These are phyloP conservation scores for Talaromyces liani DNA, from an alignment of 495 filamentous ascomycete species.

Conservation along the genomic window DNA sequence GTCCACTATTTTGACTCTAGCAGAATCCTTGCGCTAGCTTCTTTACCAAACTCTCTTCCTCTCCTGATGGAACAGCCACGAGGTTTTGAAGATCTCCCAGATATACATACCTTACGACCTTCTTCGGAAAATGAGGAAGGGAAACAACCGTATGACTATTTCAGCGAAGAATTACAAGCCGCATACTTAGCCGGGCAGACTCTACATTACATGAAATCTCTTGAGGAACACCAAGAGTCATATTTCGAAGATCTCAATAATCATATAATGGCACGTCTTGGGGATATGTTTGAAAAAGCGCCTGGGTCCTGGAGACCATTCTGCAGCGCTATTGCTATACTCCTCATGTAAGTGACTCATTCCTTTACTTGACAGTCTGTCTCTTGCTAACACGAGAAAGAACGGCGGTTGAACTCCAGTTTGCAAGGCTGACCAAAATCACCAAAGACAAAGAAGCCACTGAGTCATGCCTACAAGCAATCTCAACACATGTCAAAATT, in stretches of 20 bases:
- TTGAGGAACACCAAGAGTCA: background rate
- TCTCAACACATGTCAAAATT: background rate
- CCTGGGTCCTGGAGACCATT: conserved; percentile 3
- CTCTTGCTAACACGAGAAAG: background rate
- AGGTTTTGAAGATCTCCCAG: background rate
- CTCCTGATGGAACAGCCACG: conserved; percentile 3
- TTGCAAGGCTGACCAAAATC: background rate
- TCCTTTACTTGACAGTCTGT: background rate
- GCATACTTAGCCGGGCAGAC: background rate
- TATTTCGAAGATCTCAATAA: background rate
- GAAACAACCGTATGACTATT: background rate
- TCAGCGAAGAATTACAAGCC: background rate
- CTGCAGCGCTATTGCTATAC: background rate
- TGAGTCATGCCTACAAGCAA: background rate
- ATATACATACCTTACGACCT: background rate
- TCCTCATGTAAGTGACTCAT: background rate
- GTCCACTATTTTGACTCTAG: background rate
- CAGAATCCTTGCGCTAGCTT: background rate
- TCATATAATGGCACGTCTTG: background rate
- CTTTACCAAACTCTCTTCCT: background rate
- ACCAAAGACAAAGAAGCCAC: background rate
- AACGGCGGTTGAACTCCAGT: background rate
- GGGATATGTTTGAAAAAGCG: background rate
- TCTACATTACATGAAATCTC: background rate
- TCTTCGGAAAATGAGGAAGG: background rate